Conservation (phyloP, 2,329 filamentous ascomycete species). For the Beauveria varroae region DNA sequence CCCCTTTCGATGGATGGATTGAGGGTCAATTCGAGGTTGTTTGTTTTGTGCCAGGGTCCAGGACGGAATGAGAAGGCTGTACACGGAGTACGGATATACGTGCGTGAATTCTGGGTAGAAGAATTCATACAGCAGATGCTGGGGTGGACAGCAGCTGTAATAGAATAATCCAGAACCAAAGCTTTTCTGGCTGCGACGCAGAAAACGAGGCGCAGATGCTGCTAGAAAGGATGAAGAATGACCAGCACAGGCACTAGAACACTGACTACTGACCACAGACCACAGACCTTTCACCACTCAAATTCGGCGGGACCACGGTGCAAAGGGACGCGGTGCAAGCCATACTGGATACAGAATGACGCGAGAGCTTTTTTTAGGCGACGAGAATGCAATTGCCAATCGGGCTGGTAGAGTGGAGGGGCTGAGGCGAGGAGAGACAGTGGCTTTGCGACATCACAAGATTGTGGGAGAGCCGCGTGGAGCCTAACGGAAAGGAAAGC, state of each 20-base stretch:
- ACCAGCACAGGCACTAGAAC: no score
- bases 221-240: neutral
- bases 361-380: conserved; percentile 6
- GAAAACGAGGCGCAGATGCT: neutral
- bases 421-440: neutral
- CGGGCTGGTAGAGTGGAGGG: neutral
- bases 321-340: neutral
- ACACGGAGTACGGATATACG: neutral
- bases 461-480: neutral
- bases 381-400: neutral
- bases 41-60: neutral
- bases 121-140: no score
- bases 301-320: neutral
- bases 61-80: neutral
- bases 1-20: neutral
- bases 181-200: neutral
- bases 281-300: neutral
- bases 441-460: conserved; percentile 7
- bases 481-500: neutral
- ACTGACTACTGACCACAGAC: no score
- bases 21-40: neutral
- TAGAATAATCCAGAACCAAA: neutral
- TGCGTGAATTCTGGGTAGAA: neutral
- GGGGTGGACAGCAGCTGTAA: neutral
- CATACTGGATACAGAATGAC: neutral